Evolutionary conservation across 495 filamentous ascomycete genomes (phyloP).

Genomic region (Bacidia rubella): DNA sequence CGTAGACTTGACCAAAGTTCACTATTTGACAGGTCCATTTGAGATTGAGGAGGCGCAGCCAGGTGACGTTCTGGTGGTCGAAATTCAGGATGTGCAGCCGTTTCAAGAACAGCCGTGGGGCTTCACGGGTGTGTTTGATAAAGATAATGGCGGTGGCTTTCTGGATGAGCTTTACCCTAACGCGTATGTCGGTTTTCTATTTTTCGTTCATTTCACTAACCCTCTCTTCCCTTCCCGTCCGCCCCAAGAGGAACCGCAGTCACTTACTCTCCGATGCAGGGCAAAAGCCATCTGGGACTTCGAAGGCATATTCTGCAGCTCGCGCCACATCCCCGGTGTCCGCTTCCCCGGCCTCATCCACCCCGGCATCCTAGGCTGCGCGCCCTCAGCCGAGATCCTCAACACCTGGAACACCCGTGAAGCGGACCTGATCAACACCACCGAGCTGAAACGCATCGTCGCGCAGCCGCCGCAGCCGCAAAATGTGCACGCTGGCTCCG

Average conservation of each 20-base stretch:
- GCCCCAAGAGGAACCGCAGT: background rate
- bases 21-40: conserved; percentile 87
- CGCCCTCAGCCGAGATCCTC: conserved; percentile 56
- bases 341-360: conserved; percentile 89
- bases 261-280: conserved; percentile 23
- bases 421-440: conserved; percentile 59
- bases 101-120: conserved; percentile 83
- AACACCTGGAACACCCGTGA: conserved; percentile 73
- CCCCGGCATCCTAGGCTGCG: conserved; percentile 85
- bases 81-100: conserved; percentile 94
- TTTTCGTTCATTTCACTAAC: background rate
- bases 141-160: conserved; percentile 80
- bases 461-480: conserved; percentile 62
- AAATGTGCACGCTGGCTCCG: conserved; percentile 60
- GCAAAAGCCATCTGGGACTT: conserved; percentile 98
- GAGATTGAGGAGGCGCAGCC: conserved; percentile 78
- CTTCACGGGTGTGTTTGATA: conserved; percentile 76
- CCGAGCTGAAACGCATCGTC: conserved; percentile 55
- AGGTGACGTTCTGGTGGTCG: conserved; percentile 75
- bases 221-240: background rate
- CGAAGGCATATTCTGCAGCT: conserved; percentile 85
- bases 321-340: conserved; percentile 79
- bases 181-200: conserved; percentile 34
- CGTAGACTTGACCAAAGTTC: conserved; percentile 70
- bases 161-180: conserved; percentile 83